Conservation (phyloP, 345 rosid genomes). For the Moringa oleifera region DNA sequence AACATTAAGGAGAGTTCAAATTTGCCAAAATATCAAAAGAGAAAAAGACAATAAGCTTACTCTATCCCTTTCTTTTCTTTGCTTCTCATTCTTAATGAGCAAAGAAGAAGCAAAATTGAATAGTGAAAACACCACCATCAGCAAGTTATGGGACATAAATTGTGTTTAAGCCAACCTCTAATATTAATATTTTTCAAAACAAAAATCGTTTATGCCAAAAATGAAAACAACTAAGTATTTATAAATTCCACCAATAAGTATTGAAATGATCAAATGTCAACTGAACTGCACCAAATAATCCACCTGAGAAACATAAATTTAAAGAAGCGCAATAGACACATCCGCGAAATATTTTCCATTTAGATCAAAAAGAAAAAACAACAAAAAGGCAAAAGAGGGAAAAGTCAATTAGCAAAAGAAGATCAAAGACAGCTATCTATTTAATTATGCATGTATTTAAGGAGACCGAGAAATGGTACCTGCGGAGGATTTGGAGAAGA, state of each 20-base stretch:
- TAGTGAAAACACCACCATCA: not conserved
- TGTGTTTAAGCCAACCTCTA: not conserved
- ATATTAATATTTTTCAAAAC: too few relatives aligned
- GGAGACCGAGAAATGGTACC: conserved; percentile 32
- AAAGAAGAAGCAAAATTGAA: too few relatives aligned
- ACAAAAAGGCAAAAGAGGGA: not conserved
- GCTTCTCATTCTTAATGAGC: too few relatives aligned
- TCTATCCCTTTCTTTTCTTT: too few relatives aligned
- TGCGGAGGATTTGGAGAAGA: conserved; percentile 62
- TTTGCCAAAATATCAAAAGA: too few relatives aligned
- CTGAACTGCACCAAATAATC: not conserved
- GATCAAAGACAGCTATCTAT: not conserved
- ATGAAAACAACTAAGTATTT: too few relatives aligned
- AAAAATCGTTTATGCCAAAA: not conserved
- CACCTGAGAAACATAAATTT: not conserved
- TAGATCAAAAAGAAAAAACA: too few relatives aligned
- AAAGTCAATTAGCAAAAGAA: not conserved
- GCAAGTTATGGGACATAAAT: not conserved
- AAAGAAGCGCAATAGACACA: too few relatives aligned
- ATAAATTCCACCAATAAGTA: not conserved
- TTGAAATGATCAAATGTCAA: not conserved
- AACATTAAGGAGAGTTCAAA: too few relatives aligned
- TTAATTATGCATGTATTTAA: too few relatives aligned
- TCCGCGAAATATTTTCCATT: too few relatives aligned
- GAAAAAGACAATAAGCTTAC: too few relatives aligned